Conservation (phyloP, 805 yeast genomes). For the Candida stauntonica region DNA sequence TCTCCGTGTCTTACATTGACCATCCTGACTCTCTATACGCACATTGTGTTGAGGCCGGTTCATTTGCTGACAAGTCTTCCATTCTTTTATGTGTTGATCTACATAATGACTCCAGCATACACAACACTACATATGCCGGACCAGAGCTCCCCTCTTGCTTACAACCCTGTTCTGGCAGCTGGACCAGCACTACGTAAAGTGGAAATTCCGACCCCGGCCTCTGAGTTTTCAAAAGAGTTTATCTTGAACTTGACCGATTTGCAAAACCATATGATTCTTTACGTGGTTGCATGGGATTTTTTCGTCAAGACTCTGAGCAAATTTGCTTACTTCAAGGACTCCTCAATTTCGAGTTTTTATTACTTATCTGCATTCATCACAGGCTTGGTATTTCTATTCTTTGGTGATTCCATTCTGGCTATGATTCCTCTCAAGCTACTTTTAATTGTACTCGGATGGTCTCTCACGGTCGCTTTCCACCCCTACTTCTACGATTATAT, state of each 20-base stretch:
- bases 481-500: constrained; percentile 48
- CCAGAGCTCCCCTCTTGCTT: constrained; percentile 25
- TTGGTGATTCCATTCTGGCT: constrained; percentile 26
- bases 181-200: constrained; percentile 32
- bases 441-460: constrained; percentile 47
- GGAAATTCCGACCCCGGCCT: constrained; percentile 49
- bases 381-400: constrained; percentile 29
- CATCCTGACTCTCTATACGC: constrained; percentile 44
- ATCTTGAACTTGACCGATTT: constrained; percentile 74
- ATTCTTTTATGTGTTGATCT: constrained; percentile 45
- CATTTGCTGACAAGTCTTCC: constrained; percentile 50
- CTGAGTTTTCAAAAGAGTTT: constrained; percentile 76
- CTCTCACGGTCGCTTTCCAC: constrained; percentile 38
- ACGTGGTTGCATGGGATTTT: constrained; percentile 59
- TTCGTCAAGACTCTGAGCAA: constrained; percentile 43
- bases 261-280: constrained; percentile 73
- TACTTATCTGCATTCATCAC: constrained; percentile 37
- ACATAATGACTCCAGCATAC: constrained; percentile 67
- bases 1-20: constrained; percentile 60
- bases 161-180: constrained; percentile 43
- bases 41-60: constrained; percentile 57
- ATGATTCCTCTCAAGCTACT: constrained; percentile 33
- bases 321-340: constrained; percentile 62
- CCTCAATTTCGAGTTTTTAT: constrained; percentile 49
- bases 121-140: constrained; percentile 61